These are phyloP conservation scores for Microsporum audouinii DNA, from an alignment of 2,329 filamentous ascomycete genomes.

Conservation along the genomic window DNA sequence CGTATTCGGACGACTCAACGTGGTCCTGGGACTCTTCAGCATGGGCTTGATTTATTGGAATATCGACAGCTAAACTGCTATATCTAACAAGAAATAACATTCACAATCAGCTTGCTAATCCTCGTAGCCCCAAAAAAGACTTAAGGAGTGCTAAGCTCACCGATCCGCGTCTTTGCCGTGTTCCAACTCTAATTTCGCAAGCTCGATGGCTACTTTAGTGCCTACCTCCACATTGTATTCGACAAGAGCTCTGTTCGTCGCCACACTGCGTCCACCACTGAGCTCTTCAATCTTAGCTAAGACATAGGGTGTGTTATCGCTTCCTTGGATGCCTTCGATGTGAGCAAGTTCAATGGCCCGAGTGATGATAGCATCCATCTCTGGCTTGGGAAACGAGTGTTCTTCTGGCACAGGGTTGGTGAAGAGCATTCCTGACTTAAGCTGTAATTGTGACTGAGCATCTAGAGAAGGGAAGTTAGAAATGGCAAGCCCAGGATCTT, in stretches of 20 bases:
- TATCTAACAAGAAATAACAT: conserved; percentile 17
- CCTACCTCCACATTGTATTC: conserved; percentile 56
- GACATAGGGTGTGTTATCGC: conserved; percentile 74
- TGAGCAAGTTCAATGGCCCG: conserved; percentile 55
- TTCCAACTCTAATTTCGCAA: conserved; percentile 43
- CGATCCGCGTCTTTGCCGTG: conserved; percentile 21
- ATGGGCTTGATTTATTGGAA: conserved; percentile 15
- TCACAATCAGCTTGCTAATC: conserved; percentile 24
- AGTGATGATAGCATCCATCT: conserved; percentile 60
- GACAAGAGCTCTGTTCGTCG: conserved; percentile 61
- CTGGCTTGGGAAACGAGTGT: conserved; percentile 54
- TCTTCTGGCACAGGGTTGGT: conserved; percentile 75
- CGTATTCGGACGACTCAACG: not conserved
- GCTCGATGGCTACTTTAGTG: conserved; percentile 52
- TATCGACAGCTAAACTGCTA: conserved; percentile 11
- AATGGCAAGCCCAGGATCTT: not conserved
- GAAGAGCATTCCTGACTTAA: conserved; percentile 72
- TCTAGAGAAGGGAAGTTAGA: conserved; percentile 31
- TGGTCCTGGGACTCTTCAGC: not conserved
- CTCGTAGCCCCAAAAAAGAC: conserved; percentile 2
- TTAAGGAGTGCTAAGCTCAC: conserved; percentile 28
- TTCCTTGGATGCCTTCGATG: conserved; percentile 57
- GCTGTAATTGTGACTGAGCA: conserved; percentile 59
- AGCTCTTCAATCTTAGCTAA: conserved; percentile 67
- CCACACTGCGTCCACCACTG: conserved; percentile 58